Conservation (phyloP, 495 filamentous ascomycete species). For the Penicillium bialowiezense region DNA sequence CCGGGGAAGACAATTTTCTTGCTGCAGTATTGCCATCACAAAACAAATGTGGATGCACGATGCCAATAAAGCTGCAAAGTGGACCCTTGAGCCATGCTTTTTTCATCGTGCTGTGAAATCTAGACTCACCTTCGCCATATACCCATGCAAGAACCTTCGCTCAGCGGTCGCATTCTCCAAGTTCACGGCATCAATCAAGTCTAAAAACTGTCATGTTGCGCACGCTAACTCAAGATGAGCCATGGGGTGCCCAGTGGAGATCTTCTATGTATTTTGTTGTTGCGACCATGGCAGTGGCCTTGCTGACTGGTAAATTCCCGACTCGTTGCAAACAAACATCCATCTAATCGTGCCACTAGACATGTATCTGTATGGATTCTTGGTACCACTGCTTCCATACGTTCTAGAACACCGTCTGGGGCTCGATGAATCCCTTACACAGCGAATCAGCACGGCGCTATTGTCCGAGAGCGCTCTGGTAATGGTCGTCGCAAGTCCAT, state of each 20-base stretch:
- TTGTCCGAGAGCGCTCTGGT: slow-evolving; percentile 20
- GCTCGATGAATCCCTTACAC: slow-evolving; percentile 18
- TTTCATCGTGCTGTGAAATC: no score
- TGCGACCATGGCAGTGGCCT: slow-evolving; percentile 20
- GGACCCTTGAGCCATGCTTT: no score
- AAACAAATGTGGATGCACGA: no score
- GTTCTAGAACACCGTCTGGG: slow-evolving; percentile 26
- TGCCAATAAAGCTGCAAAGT: no score
- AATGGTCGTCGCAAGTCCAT: slow-evolving; percentile 19
- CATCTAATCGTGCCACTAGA: slow-evolving; percentile 46
- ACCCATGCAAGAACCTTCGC: no score
- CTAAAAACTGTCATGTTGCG: no score
- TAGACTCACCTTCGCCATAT: no score
- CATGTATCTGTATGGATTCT: slow-evolving; percentile 26
- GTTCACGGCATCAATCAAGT: no score
- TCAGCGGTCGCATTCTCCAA: no score
- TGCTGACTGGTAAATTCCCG: slow-evolving; percentile 37
- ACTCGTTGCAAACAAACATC: slow-evolving; percentile 16
- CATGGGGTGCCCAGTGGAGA: slow-evolving; percentile 15
- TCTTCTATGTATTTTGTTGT: slow-evolving; percentile 24
- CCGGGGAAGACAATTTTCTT: no score
- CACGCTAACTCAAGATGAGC: not conserved
- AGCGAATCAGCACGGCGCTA: slow-evolving; percentile 20
- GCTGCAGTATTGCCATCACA: no score
- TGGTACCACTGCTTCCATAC: slow-evolving; percentile 28